These are phyloP conservation scores for Aspergillus ustus DNA, from an alignment of 2,329 filamentous ascomycete genomes.

Conservation along the genomic window DNA sequence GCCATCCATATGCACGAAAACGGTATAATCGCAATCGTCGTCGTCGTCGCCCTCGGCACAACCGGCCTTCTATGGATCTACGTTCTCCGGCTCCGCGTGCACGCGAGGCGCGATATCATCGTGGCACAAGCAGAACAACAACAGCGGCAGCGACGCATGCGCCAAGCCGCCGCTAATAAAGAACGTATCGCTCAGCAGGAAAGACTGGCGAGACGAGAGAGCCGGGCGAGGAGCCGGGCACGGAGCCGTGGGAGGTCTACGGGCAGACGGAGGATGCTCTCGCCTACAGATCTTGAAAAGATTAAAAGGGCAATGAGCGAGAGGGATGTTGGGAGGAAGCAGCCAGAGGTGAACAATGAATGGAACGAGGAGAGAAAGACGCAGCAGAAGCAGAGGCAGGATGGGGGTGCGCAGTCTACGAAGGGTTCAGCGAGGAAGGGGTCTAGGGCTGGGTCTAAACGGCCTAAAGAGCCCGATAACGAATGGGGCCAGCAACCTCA, in stretches of 20 bases:
- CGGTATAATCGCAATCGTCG: constrained; percentile 12
- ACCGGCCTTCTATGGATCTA: constrained; percentile 4
- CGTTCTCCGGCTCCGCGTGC: background rate
- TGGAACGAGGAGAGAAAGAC: background rate
- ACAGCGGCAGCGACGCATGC: background rate
- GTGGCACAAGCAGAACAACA: constrained; percentile 1
- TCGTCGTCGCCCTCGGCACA: constrained; percentile 13
- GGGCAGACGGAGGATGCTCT: background rate
- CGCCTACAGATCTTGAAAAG: background rate
- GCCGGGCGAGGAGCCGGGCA: background rate
- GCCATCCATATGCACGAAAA: constrained; percentile 12
- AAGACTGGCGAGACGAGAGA: background rate
- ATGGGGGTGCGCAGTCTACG: background rate
- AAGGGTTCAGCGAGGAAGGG: background rate
- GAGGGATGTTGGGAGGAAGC: background rate
- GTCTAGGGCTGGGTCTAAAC: constrained; percentile 4
- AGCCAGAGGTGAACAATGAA: background rate
- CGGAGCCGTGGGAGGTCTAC: background rate
- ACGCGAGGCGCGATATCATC: background rate
- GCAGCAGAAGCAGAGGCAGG: background rate
- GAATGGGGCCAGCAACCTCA: background rate
- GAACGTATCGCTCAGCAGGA: background rate
- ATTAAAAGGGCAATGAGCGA: background rate
- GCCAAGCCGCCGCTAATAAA: background rate
- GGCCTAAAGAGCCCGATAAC: background rate